Conservation (phyloP, 2,329 filamentous ascomycete genomes). For the Tolypocladium amazonense region DNA sequence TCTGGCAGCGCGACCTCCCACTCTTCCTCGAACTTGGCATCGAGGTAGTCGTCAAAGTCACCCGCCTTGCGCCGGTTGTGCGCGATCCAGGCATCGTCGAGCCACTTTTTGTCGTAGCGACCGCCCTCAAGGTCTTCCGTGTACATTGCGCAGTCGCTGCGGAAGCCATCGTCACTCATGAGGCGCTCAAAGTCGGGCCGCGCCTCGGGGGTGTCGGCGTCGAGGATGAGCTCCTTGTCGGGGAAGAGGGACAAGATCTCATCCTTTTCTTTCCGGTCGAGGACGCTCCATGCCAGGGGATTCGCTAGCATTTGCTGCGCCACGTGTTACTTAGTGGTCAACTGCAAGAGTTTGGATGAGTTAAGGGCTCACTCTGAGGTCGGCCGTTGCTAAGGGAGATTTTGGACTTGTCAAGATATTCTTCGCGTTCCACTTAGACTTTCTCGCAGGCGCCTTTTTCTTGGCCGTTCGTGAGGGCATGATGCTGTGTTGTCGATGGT, state of each 20-base stretch:
- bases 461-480: conserved; percentile 24
- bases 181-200: conserved; percentile 31
- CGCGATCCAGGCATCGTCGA: conserved; percentile 39
- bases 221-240: conserved; percentile 24
- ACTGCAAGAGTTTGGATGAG: no score
- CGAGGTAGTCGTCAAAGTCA: conserved; percentile 37
- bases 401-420: conserved; percentile 38
- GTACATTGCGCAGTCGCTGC: conserved; percentile 34
- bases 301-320: conserved; percentile 24
- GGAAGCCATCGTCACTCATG: conserved; percentile 36
- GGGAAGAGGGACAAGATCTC: conserved; percentile 29
- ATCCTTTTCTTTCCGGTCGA: conserved; percentile 19
- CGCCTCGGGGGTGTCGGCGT: conserved; percentile 20
- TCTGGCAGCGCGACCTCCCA: conserved; percentile 34
- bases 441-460: conserved; percentile 56
- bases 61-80: conserved; percentile 37
- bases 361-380: conserved; percentile 21
- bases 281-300: conserved; percentile 26
- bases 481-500: not conserved
- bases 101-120: conserved; percentile 41
- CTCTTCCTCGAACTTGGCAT: conserved; percentile 32
- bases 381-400: conserved; percentile 26
- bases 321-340: not conserved
- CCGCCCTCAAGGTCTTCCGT: conserved; percentile 34
- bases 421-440: conserved; percentile 58